Base-by-base conservation (phyloP, 1,284 basidiomycete species). In the Vanrija sp. region DNA sequence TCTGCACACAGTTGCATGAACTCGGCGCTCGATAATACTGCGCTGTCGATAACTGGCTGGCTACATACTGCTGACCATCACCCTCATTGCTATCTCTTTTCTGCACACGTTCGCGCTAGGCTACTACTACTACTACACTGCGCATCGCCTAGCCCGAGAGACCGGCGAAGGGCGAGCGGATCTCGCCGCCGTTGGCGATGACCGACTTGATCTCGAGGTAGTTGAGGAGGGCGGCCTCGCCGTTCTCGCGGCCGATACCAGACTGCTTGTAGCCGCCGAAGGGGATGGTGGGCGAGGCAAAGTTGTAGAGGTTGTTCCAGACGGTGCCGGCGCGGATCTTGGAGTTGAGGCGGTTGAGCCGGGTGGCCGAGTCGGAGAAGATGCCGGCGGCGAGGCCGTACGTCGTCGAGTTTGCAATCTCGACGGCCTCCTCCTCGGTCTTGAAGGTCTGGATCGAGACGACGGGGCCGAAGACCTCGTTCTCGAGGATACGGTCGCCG, bases 331-430 rank as follows among this genome's bases (percentile, higher is more conserved):
- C 91, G 65, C 92, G 87, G 38, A 95, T 79, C 34, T 84, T 85
- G 26, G 83, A 82, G 8, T 89, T 85, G 43, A 95, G 87, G 44
- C 92, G 82, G 82, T 89, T 87, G 67, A 88, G 89, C 71, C 94
- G 91, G 64, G 82, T 84, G 21, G 87, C 86, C 76, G 93, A 88
- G 70, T 82, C 88, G 28, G 90, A 91, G 76, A 93, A 90, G 38
- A 95, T 77, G 16, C 88, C 91, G 5, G 92, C 89, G 16, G 87
- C 92, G 26, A 96, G 82, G 19, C 92, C 92, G 72, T 94, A 95
- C 42, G 78, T 82, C 1, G 90, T 92, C 65, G 86, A 83, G 71
- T 94, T 94, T 34, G 91, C 91, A 38, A 91, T 77, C 38, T 80
- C 68, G 62, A 95, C 83, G 8, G 70, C 77, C 53, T 80, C 72